These are phyloP conservation scores for Gracilariopsis chorda DNA, from an alignment of 23 red algal genomes.

Conservation along the genomic window DNA sequence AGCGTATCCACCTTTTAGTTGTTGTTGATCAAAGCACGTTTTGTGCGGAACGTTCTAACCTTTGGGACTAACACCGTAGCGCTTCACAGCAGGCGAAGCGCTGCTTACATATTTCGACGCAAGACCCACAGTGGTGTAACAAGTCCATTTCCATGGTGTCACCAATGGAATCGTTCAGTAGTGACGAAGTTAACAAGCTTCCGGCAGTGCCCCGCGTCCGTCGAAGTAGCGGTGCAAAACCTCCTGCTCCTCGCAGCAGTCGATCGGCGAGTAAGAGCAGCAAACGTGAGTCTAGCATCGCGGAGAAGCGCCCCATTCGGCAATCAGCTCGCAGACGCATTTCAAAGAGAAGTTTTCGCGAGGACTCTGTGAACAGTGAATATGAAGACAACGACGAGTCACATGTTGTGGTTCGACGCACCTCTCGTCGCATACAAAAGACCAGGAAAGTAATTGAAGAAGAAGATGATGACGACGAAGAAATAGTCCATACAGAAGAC, in stretches of 20 bases:
- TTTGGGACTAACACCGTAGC: too few species aligned
- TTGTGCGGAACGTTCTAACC: too few species aligned
- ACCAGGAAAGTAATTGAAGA: slow-evolving; percentile 24
- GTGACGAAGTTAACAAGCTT: slow-evolving; percentile 40
- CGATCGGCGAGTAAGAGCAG: background rate
- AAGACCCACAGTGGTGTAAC: too few species aligned
- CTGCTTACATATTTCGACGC: too few species aligned
- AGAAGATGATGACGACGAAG: slow-evolving; percentile 37
- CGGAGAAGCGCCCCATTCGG: background rate
- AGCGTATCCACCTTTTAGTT: too few species aligned
- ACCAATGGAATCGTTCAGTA: slow-evolving; percentile 27
- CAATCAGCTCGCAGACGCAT: slow-evolving; percentile 1
- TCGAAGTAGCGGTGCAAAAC: background rate
- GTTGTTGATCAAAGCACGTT: too few species aligned
- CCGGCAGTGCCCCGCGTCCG: slow-evolving; percentile 40
- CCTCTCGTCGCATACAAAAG: background rate
- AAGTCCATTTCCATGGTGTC: background rate
- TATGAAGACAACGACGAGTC: slow-evolving; percentile 19
- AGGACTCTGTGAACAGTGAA: slow-evolving; percentile 12
- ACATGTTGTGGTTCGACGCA: background rate
- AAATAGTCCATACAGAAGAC: background rate
- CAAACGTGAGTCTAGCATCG: background rate
- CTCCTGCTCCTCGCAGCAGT: background rate
- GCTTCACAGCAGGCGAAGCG: too few species aligned
- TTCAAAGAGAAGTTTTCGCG: background rate